Conservation (phyloP, 2,329 filamentous ascomycete species). For the Beauveria medogensis region DNA sequence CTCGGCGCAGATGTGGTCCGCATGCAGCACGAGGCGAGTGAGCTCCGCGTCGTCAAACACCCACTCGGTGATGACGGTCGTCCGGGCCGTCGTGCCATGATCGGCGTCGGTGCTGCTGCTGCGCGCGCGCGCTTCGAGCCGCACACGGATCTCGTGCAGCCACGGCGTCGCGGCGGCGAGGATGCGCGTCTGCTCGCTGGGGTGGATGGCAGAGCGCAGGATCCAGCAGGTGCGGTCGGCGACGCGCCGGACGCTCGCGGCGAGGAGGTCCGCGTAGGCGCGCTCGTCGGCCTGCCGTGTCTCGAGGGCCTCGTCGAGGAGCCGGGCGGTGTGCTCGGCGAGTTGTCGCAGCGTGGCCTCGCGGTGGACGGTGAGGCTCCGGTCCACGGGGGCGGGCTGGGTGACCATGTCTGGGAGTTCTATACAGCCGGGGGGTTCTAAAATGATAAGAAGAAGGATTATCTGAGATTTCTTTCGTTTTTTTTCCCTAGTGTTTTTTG, state of each 20-base stretch:
- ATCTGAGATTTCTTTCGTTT: no score
- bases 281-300: background rate
- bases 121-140: background rate
- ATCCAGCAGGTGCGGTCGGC: background rate
- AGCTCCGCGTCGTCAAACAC: background rate
- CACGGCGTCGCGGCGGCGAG: background rate
- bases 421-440: no score
- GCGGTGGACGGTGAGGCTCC: background rate
- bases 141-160: background rate
- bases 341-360: slow-evolving; percentile 4
- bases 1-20: background rate
- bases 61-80: slow-evolving; percentile 4
- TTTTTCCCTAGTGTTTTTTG: no score
- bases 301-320: background rate
- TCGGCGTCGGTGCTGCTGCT: background rate
- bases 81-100: background rate
- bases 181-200: background rate
- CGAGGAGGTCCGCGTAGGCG: slow-evolving; percentile 9
- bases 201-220: background rate
- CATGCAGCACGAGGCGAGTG: background rate
- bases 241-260: background rate
- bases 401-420: background rate
- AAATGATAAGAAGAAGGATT: no score
- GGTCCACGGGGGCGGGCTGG: background rate
- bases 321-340: background rate